Evolutionary conservation across 352 stramenopile species (phyloP), one percentile per base, ranked within the genome.

Genomic region (Pythium insidiosum): DNA sequence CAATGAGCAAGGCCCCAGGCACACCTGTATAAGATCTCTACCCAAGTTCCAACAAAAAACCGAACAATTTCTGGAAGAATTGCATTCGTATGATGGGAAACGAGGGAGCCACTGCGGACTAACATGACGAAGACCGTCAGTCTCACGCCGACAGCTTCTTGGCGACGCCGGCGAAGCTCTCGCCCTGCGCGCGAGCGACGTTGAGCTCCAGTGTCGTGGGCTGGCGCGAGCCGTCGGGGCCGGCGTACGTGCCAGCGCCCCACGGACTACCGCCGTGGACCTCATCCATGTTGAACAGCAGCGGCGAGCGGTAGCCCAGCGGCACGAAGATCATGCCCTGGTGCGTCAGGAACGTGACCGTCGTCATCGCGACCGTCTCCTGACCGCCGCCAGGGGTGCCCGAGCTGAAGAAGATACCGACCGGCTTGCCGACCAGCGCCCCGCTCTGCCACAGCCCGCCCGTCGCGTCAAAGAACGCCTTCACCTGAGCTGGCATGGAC

Each of bases 171-270:
- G 78, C 80, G 58, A 96, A 95, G 56, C 78, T 73, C 53, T 86
- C 77, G 52, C 82, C 86, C 57, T 96, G 83, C 33, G 63, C 64
- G 28, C 73, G 74, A 41, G 72, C 76, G n/a, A 93, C 51, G 20
- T 67, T 63, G 49, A 80, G 56, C 59, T 96, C 86, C n/a, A 90
- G 47, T 45, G 93, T 73, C 15, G 73, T 78, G 9, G 79, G 72
- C 65, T 80, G 66, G 50, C 85, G 70, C 11, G 56, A 73, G 22
- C 82, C 82, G 56, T 92, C 77, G 16, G 39, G 20, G 26, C 76
- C 76, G 9, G 81, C 78, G 41, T 82, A 53, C 16, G 68, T 81
- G 30, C 81, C 81, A 7, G 73, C 59, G 42, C 77, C 78, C 58
- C n/a, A n/a, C n/a, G n/a, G n/a, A n/a, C n/a, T n/a, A n/a, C n/a